Evolutionary conservation across 768 basidiomycete species (phyloP).

Genomic region (Kwoniella newhampshirensis): DNA sequence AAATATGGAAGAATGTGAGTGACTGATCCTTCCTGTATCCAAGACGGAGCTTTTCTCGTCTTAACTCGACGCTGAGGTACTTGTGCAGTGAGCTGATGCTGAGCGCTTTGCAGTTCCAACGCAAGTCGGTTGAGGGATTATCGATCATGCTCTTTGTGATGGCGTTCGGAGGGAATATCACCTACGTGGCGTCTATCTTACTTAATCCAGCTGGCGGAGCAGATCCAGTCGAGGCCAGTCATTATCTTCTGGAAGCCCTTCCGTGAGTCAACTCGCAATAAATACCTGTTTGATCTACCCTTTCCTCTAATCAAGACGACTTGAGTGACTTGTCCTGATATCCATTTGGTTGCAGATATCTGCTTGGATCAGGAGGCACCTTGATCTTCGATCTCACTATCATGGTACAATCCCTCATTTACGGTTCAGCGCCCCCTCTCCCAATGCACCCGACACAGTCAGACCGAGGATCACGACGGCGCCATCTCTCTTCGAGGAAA

Average conservation of each 20-base stretch:
- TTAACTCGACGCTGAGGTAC: no score
- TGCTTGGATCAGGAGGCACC: slow-evolving; percentile 89
- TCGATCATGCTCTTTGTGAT: slow-evolving; percentile 90
- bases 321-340: neutral
- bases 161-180: slow-evolving; percentile 89
- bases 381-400: slow-evolving; percentile 91
- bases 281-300: no score
- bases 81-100: neutral
- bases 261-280: no score
- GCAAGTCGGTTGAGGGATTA: slow-evolving; percentile 93
- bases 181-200: slow-evolving; percentile 90
- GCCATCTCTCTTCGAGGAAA: slow-evolving; percentile 9
- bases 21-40: no score
- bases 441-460: slow-evolving; percentile 5
- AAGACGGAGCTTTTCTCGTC: no score
- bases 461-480: slow-evolving; percentile 8
- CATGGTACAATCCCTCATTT: slow-evolving; percentile 78
- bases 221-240: slow-evolving; percentile 60
- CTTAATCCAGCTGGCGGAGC: slow-evolving; percentile 61
- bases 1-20: slow-evolving; percentile 98
- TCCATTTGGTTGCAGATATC: slow-evolving; percentile 56
- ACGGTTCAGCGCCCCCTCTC: slow-evolving; percentile 55
- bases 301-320: neutral
- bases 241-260: slow-evolving; percentile 75
- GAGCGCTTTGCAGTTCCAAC: slow-evolving; percentile 62